A percentile compares a stretch with the other conserved stretches of the same genome.
Conservation (phyloP, 2,329 filamentous ascomycete genomes). For the Trichoderma citrinoviride region DNA sequence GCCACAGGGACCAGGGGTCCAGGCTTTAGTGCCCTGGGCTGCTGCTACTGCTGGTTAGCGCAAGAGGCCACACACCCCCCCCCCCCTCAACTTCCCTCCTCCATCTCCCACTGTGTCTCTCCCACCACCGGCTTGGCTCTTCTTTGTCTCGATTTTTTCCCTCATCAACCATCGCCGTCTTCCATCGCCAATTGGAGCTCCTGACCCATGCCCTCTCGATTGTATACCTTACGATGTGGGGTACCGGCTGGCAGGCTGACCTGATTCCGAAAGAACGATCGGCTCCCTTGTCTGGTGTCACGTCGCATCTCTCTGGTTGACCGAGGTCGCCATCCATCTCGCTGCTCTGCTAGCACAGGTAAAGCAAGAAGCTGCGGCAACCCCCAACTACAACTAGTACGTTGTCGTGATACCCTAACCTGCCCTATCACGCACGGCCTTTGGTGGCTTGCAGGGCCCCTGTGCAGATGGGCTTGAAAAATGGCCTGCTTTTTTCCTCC, state of each 20-base stretch:
- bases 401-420: slow-evolving; percentile 20
- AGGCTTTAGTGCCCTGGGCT: neutral
- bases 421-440: slow-evolving; percentile 14
- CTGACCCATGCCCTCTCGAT: neutral
- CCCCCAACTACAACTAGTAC: too few relatives aligned
- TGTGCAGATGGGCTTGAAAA: neutral
- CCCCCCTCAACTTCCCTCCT: neutral
- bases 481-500: too few relatives aligned
- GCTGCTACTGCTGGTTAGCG: neutral
- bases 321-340: slow-evolving; percentile 1
- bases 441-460: slow-evolving; percentile 12
- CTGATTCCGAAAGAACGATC: slow-evolving; percentile 24
- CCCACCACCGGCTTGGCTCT: neutral
- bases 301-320: slow-evolving; percentile 26
- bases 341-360: too few relatives aligned
- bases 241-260: slow-evolving; percentile 12
- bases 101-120: neutral
- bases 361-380: too few relatives aligned
- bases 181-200: slow-evolving; percentile 15
- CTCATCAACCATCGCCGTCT: slow-evolving; percentile 9
- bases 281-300: slow-evolving; percentile 26
- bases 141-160: slow-evolving; percentile 13
- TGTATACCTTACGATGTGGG: slow-evolving; percentile 13
- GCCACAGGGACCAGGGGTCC: slow-evolving; percentile 4
- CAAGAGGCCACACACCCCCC: slow-evolving; percentile 13